These are phyloP conservation scores for Venturia pyrina DNA, from an alignment of 2,329 filamentous ascomycete species.

Conservation along the genomic window DNA sequence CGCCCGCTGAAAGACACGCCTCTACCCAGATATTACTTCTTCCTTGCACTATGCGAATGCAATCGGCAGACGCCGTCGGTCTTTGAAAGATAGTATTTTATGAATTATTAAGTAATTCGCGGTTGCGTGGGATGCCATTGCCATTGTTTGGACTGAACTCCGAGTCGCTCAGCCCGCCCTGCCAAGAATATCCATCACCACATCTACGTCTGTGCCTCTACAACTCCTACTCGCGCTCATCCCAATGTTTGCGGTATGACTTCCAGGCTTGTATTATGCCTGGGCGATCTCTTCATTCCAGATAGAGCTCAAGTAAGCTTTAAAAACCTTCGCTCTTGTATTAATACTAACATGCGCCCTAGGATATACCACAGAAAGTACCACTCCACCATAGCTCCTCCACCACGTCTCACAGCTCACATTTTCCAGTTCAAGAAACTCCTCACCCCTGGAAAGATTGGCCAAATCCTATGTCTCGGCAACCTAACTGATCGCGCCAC, in stretches of 20 bases:
- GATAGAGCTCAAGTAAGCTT: slow-evolving; percentile 32
- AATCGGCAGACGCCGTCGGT: not conserved
- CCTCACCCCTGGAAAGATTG: slow-evolving; percentile 48
- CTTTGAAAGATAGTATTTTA: not conserved
- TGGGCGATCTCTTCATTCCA: slow-evolving; percentile 34
- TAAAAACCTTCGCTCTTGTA: slow-evolving; percentile 13
- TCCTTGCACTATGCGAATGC: not conserved
- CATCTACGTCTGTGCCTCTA: not conserved
- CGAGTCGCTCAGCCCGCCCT: not conserved
- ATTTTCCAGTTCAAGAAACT: slow-evolving; percentile 40
- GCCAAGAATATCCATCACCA: not conserved
- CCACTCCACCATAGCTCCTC: not conserved
- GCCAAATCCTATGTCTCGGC: slow-evolving; percentile 48
- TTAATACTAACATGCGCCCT: slow-evolving; percentile 22
- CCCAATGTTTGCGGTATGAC: slow-evolving; percentile 23
- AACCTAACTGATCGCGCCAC: slow-evolving; percentile 49
- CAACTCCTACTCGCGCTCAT: not conserved
- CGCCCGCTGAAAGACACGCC: not conserved
- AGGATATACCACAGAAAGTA: slow-evolving; percentile 35
- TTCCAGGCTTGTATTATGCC: slow-evolving; percentile 30
- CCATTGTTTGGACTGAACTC: not conserved
- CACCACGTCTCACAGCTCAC: slow-evolving; percentile 13
- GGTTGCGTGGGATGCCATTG: not conserved
- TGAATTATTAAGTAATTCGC: not conserved
- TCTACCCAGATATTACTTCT: no score